Evolutionary conservation across 2,329 filamentous ascomycete species (phyloP).

Genomic region (Seiridium unicorne): DNA sequence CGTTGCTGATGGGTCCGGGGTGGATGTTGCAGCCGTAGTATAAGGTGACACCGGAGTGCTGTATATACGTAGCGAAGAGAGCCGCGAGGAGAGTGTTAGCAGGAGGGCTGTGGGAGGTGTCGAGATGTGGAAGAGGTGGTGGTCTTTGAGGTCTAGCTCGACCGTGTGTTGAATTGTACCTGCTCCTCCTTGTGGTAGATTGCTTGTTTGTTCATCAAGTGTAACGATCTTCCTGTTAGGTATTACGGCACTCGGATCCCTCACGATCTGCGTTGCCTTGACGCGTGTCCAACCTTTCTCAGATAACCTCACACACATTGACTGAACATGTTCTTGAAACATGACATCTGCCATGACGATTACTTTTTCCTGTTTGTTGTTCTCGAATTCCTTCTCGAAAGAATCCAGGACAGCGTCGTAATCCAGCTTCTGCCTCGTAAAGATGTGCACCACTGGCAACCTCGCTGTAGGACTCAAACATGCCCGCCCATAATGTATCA

Average conservation of each 20-base stretch:
- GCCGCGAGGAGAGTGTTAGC: conserved; percentile 80
- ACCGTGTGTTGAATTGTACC: no score
- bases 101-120: conserved; percentile 79
- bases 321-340: conserved; percentile 71
- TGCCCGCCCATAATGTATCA: conserved; percentile 91
- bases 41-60: conserved; percentile 50
- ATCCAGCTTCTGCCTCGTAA: conserved; percentile 72
- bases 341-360: conserved; percentile 88
- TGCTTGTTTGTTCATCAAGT: conserved; percentile 6
- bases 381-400: conserved; percentile 69
- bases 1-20: conserved; percentile 38
- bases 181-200: no score
- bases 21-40: conserved; percentile 45
- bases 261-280: conserved; percentile 69
- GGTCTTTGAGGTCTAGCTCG: conserved; percentile 37
- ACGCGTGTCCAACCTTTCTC: conserved; percentile 67
- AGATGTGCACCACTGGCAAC: conserved; percentile 86
- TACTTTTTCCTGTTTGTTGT: conserved; percentile 61
- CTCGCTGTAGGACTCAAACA: conserved; percentile 88
- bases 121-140: conserved; percentile 82
- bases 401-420: conserved; percentile 54
- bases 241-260: conserved; percentile 75
- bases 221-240: conserved; percentile 72
- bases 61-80: conserved; percentile 76
- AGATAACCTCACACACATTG: conserved; percentile 53